Evolutionary conservation across 2,329 filamentous ascomycete genomes (phyloP), one percentile per base, ranked within the genome.

Genomic region (Cytospora mali): DNA sequence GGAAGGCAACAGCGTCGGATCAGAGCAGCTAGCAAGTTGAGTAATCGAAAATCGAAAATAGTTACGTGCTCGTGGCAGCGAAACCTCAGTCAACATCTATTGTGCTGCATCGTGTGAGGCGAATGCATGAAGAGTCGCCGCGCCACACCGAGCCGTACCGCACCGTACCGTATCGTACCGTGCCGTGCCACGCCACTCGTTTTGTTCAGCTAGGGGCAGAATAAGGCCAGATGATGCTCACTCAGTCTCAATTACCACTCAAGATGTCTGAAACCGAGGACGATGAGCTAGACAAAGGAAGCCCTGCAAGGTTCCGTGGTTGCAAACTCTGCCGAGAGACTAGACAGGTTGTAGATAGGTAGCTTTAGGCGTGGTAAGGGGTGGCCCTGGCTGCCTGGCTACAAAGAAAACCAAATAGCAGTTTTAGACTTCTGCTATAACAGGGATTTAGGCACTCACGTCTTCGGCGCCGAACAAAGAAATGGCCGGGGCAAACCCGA

Each of bases 121-220:
- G 57, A 25, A 21, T 27, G n/a, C 27, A 33, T 29, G 29, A 27
- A 35, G 7, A 42, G 27, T 49, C 33, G 49, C 57, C 49, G 27
- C 33, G 57, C 57, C 49, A 35, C 53, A 46, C 49, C 46, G 46
- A 11, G n/a, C 46, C 49, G 57, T 33, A 18, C 27, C 25, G 5
- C 18, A 21, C 39, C n/a, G 6, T 23, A 23, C 42, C 42, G 42
- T 46, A n/a, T 18, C 35, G 56, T 58, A 49, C 56, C 48, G 46
- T n/a, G 16, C 48, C 48, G 56, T 33, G 35, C 27, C 18, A 6
- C 33, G 42, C n/a, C 42, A n/a, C n/a, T 46, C 28, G 27, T 35
- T 29, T 16, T 53, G 49, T 9, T 31, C 16, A 39, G 57, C 14
- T 25, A 48, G 35, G 50, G 35, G 48, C 50, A 54, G 25, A 11